Base-by-base conservation (phyloP, 2,329 filamentous ascomycete genomes). In the Dactylellina haptotyla region DNA sequence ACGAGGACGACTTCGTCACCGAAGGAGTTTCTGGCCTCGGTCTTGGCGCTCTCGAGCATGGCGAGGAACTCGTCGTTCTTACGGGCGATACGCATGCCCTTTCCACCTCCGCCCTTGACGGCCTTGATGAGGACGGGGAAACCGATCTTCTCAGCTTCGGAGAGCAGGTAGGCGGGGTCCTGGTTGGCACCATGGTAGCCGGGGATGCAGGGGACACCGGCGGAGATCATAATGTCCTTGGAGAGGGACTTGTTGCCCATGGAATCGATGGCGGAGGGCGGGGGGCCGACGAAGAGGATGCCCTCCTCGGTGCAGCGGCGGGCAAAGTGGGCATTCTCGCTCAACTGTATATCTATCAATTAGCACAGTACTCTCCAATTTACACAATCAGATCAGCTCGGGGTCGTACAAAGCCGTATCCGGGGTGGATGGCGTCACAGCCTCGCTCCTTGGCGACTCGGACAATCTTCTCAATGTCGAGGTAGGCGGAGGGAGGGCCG, bases 131-230 rank as follows among this genome's bases (percentile, higher is more conserved):
- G 85, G 4, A 93, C 89, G 10, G 88, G 88, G 76, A 89, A 90
- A 26, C 84, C 84, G 76, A 90, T 84, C 76, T 90, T 87, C 77
- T 86, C 87, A 5, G 95, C 94, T 80, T 94, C 88, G 8, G 84
- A 82, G 63, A 92, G 85, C 26, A 90, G 82, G 71, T 85, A 84
- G 6, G 82, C 80, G 0, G 86, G 83, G 53, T 90, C 87, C 82
- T 99, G 95, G 58, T 97, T 91, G 0, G 85, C 79, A 16, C 95
- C 95, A 80, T 98, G 95, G 79, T 99, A 99, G 0, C 95, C 95
- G 0, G 95, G 95, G 53, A 99, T 95, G 79, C 95, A 98, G 3
- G 93, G 93, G 2, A 99, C 95, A 6, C 93, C 92, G n/a, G 95
- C 94, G 3, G 88, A 88, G 32, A 87, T 92, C 95, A 99, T 98